phyloP scores from a whole-genome alignment of 352 stramenopile genomes.

The Phytophthora boehmeriae region DNA sequence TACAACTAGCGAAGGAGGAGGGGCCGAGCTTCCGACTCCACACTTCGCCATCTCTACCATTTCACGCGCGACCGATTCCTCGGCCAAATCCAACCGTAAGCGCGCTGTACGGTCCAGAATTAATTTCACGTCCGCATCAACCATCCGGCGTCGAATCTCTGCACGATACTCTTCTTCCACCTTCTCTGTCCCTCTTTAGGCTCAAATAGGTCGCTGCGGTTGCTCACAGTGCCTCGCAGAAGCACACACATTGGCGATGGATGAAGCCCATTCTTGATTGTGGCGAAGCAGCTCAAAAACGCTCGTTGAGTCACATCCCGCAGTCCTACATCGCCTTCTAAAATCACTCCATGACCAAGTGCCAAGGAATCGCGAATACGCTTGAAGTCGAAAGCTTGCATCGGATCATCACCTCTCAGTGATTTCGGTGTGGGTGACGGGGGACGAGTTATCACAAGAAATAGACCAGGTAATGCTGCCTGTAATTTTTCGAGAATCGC shows the following conservation, averaged over 20 bases:
- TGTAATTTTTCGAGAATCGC: conserved; percentile 51
- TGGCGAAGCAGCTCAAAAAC: conserved; percentile 66
- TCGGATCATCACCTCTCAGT: conserved; percentile 5
- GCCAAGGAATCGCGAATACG: conserved; percentile 43
- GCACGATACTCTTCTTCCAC: conserved; percentile 20
- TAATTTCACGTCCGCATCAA: conserved; percentile 52
- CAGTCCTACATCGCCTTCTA: conserved; percentile 81
- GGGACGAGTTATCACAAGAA: conserved; percentile 68
- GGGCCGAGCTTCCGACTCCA: not conserved
- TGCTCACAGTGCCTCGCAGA: conserved; percentile 53
- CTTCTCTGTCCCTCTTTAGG: conserved; percentile 18
- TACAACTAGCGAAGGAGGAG: conserved; percentile 46
- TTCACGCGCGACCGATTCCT: conserved; percentile 16
- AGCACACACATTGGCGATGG: conserved; percentile 72
- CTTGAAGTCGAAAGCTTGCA: conserved; percentile 36
- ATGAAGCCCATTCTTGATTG: conserved; percentile 68
- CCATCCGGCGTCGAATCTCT: conserved; percentile 31
- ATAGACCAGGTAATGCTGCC: conserved; percentile 65
- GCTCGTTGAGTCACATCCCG: conserved; percentile 57
- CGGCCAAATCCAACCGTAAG: conserved; percentile 24
- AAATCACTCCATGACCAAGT: conserved; percentile 64
- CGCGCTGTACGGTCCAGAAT: conserved; percentile 47
- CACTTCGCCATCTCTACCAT: conserved; percentile 21
- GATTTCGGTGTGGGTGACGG: conserved; percentile 12
- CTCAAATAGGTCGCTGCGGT: conserved; percentile 41